These are phyloP conservation scores for Penicillium sp. DNA, from an alignment of 2,329 filamentous ascomycete species.

Conservation along the genomic window DNA sequence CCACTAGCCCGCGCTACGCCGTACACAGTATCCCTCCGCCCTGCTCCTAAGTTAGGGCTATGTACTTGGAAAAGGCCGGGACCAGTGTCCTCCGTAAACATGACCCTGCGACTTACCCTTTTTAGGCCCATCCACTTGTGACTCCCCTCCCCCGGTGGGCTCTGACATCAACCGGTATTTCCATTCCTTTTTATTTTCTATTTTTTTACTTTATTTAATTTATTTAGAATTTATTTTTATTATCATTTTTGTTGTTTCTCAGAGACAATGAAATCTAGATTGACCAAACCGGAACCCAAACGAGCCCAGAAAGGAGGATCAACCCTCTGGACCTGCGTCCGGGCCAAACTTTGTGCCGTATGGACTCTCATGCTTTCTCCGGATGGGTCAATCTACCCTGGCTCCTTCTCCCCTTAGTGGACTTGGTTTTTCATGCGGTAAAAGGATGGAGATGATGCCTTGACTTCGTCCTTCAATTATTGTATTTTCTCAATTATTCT, in stretches of 20 bases:
- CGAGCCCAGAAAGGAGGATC: constrained; percentile 37
- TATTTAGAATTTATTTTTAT: constrained; percentile 7
- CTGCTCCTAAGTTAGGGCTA: constrained; percentile 8
- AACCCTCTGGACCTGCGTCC: constrained; percentile 40
- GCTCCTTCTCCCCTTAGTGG: constrained; percentile 22
- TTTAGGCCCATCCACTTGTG: constrained; percentile 32
- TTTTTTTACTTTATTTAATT: constrained; percentile 4
- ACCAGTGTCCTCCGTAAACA: constrained; percentile 20
- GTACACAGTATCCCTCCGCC: constrained; percentile 14
- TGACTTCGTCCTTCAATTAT: constrained; percentile 31
- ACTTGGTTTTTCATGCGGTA: constrained; percentile 23
- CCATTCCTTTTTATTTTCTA: constrained; percentile 14
- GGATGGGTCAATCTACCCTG: constrained; percentile 31
- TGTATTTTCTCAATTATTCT: constrained; percentile 29
- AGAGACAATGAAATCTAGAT: constrained; percentile 21
- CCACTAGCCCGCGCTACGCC: constrained; percentile 12
- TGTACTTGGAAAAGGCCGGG: not conserved
- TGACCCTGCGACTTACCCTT: constrained; percentile 26
- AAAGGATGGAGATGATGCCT: constrained; percentile 32
- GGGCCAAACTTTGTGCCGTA: constrained; percentile 36
- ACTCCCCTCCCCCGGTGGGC: constrained; percentile 24
- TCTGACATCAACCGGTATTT: constrained; percentile 38
- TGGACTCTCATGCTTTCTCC: constrained; percentile 28
- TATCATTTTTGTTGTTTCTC: not conserved
- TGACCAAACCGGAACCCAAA: constrained; percentile 32